These are phyloP conservation scores for Periconia sp. DNA, from an alignment of 2,329 filamentous ascomycete species.

Conservation along the genomic window DNA sequence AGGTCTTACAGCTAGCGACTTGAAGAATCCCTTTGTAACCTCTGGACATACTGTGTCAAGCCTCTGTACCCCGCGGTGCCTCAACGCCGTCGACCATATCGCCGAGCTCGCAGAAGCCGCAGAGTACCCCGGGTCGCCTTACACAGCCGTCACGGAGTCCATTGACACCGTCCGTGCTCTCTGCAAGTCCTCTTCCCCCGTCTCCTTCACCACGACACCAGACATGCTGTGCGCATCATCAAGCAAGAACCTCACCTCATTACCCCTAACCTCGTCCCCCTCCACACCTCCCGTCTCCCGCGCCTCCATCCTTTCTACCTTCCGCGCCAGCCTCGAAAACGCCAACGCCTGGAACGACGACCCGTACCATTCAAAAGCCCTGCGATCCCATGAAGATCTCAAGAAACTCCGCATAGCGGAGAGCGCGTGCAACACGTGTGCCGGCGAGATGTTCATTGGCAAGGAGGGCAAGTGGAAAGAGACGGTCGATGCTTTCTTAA, in stretches of 20 bases:
- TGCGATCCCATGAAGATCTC: neutral
- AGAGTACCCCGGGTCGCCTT: neutral
- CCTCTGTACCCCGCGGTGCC: constrained; percentile 12
- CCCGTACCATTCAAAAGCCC: neutral
- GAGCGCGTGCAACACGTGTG: constrained; percentile 13
- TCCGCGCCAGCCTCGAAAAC: constrained; percentile 4
- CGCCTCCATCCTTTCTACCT: constrained; percentile 3
- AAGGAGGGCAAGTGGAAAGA: constrained; percentile 5
- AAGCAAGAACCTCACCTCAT: constrained; percentile 1
- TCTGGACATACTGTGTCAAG: neutral
- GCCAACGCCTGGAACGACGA: neutral
- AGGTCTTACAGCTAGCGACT: constrained; percentile 1
- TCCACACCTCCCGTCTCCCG: neutral
- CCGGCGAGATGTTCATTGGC: constrained; percentile 9
- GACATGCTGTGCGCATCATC: constrained; percentile 12
- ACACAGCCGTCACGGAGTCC: neutral
- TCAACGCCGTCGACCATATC: constrained; percentile 12
- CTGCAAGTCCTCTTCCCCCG: neutral
- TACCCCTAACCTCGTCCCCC: constrained; percentile 5
- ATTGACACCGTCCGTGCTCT: neutral
- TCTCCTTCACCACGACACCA: neutral
- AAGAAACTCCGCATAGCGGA: constrained; percentile 5
- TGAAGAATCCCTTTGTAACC: constrained; percentile 5
- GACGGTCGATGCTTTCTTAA: constrained; percentile 6
- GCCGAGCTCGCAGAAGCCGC: neutral